Percentiles rank a stretch among this genome's conserved stretches.
Conservation (phyloP, 257 asterid species). For the Fraxinus americana region DNA sequence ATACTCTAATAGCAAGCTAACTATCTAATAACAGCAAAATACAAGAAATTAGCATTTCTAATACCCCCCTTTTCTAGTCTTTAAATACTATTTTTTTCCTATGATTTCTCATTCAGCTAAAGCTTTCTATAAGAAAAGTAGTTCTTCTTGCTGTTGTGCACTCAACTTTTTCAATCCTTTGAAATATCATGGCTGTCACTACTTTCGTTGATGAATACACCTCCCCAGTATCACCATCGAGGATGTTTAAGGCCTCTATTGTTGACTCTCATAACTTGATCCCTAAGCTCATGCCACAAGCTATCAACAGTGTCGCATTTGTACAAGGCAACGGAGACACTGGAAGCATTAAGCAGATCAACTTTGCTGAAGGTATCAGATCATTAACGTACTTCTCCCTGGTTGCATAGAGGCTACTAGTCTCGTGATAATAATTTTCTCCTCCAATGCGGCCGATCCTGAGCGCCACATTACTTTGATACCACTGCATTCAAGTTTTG, state of each 20-base stretch:
- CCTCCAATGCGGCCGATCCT: too few species aligned
- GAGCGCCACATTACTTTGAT: too few species aligned
- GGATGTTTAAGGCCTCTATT: slow-evolving; percentile 37
- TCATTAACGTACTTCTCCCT: not conserved
- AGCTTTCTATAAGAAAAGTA: not conserved
- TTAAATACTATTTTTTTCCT: not conserved
- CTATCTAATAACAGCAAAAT: too few species aligned
- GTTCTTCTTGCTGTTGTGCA: not conserved
- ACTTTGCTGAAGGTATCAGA: slow-evolving; percentile 28
- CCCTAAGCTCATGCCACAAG: slow-evolving; percentile 36
- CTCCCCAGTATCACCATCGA: slow-evolving; percentile 28
- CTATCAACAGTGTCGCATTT: slow-evolving; percentile 26
- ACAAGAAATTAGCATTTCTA: too few species aligned
- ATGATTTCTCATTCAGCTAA: not conserved
- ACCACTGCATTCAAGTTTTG: not conserved
- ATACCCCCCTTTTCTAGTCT: not conserved
- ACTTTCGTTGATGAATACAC: slow-evolving; percentile 20
- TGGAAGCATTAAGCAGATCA: slow-evolving; percentile 30
- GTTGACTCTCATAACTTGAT: slow-evolving; percentile 33
- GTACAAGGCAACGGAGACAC: slow-evolving; percentile 33
- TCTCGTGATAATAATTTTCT: too few species aligned
- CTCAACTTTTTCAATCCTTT: not conserved
- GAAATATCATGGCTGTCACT: slow-evolving; percentile 27
- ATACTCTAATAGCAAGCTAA: too few species aligned
- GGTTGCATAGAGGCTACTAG: too few species aligned